Conservation (phyloP, 2,329 filamentous ascomycete genomes). For the Aureobasidium vineae region DNA sequence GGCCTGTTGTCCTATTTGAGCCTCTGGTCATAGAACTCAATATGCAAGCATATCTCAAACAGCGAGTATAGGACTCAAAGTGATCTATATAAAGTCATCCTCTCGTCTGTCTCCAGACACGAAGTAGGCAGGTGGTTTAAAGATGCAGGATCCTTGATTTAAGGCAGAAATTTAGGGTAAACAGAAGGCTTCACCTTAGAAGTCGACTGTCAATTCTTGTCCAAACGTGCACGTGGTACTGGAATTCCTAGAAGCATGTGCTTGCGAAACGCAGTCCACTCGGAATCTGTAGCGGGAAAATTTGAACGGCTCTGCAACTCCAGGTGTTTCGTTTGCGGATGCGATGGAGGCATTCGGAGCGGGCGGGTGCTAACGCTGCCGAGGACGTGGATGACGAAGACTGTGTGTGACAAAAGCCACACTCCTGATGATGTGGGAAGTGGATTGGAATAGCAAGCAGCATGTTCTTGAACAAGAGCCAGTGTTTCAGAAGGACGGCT, state of each 20-base stretch:
- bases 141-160: background rate
- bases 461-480: background rate
- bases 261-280: conserved; percentile 12
- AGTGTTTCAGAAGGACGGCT: conserved; percentile 19
- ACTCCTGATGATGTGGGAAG: background rate
- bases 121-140: background rate
- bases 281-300: background rate
- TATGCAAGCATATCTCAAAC: too few relatives aligned
- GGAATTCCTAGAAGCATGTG: background rate
- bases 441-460: background rate
- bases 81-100: background rate
- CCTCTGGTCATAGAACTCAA: too few relatives aligned
- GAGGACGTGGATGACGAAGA: conserved; percentile 3
- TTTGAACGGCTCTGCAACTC: conserved; percentile 10
- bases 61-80: background rate
- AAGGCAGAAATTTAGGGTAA: background rate
- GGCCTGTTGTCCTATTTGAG: background rate
- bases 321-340: conserved; percentile 9
- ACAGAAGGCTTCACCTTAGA: background rate
- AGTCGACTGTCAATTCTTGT: background rate
- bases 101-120: background rate
- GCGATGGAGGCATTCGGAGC: conserved; percentile 5
- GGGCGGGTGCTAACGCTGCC: conserved; percentile 13
- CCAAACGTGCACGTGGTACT: conserved; percentile 4
- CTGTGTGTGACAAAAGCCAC: conserved; percentile 2